A percentile compares a stretch with the other conserved stretches of the same genome.
Conservation (phyloP, 1,139 yeast species). For the Diutina pseudorugosa region DNA sequence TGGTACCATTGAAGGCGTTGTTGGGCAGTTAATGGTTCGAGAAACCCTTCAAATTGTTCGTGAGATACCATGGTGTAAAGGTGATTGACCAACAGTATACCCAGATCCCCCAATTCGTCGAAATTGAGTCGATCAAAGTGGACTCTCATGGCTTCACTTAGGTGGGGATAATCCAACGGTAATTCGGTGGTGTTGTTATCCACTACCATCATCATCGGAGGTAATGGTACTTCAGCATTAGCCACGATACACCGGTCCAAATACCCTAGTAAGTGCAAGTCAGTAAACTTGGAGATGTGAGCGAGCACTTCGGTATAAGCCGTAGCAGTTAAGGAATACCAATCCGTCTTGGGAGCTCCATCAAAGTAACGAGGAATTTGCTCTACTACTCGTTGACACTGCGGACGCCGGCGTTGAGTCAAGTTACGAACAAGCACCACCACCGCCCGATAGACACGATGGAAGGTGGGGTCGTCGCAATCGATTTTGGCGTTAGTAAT, state of each 20-base stretch:
- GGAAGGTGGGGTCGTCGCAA: neutral
- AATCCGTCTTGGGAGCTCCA: neutral
- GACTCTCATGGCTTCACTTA: neutral
- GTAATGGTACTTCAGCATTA: neutral
- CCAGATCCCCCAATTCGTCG: neutral
- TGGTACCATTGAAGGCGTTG: neutral
- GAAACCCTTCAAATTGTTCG: neutral
- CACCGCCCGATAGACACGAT: neutral
- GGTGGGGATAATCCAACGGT: neutral
- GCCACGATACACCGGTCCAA: neutral
- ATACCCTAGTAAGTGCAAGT: neutral
- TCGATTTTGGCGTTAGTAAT: neutral
- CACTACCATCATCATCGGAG: conserved; percentile 1
- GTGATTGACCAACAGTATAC: neutral
- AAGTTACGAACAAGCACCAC: neutral
- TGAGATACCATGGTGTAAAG: neutral
- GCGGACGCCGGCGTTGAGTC: neutral
- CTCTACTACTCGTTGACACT: neutral
- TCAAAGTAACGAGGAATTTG: neutral
- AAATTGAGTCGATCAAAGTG: neutral
- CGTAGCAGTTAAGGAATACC: neutral
- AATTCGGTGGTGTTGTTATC: neutral
- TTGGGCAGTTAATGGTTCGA: neutral
- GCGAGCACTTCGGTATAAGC: neutral
- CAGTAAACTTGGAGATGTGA: neutral